Percentiles rank a stretch among this genome's conserved stretches.
These are phyloP conservation scores for Neonectria magnoliae DNA, from an alignment of 2,329 filamentous ascomycete species.

Conservation along the genomic window DNA sequence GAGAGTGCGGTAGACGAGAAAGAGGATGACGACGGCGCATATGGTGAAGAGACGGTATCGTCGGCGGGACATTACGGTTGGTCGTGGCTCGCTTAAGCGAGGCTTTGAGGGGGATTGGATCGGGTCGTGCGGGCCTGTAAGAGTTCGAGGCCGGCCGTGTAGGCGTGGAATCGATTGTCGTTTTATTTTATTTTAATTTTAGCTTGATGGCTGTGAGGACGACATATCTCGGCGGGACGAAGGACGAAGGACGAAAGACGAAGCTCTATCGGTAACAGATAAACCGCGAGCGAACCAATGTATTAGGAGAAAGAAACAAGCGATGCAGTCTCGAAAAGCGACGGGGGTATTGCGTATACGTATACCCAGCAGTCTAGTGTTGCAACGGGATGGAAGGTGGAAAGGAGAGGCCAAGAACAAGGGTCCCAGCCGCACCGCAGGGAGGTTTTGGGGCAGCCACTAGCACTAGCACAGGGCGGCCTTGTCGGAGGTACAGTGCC, in stretches of 20 bases:
- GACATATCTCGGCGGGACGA: slow-evolving; percentile 14
- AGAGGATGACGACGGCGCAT: slow-evolving; percentile 63
- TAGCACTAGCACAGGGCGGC: background rate
- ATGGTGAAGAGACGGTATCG: slow-evolving; percentile 70
- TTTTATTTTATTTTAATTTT: background rate
- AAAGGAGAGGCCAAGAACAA: background rate
- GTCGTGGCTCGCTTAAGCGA: slow-evolving; percentile 40
- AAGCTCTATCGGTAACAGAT: background rate
- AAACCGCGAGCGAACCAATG: background rate
- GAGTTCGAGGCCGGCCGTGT: background rate
- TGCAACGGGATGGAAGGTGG: background rate
- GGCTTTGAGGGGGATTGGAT: slow-evolving; percentile 25
- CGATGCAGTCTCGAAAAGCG: background rate
- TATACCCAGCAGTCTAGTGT: background rate
- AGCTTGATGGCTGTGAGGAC: slow-evolving; percentile 6
- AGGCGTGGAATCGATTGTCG: background rate
- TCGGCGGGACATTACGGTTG: slow-evolving; percentile 61
- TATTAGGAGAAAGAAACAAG: background rate
- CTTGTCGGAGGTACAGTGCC: background rate
- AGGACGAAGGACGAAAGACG: background rate
- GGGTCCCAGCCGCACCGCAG: background rate
- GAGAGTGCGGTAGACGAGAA: slow-evolving; percentile 63
- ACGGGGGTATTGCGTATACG: background rate
- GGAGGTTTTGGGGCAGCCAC: background rate
- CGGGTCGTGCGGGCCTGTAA: background rate